These are phyloP conservation scores for Sphagnum contortum DNA, from an alignment of 225 moss, liverwort and hornwort genomes.

Conservation along the genomic window DNA sequence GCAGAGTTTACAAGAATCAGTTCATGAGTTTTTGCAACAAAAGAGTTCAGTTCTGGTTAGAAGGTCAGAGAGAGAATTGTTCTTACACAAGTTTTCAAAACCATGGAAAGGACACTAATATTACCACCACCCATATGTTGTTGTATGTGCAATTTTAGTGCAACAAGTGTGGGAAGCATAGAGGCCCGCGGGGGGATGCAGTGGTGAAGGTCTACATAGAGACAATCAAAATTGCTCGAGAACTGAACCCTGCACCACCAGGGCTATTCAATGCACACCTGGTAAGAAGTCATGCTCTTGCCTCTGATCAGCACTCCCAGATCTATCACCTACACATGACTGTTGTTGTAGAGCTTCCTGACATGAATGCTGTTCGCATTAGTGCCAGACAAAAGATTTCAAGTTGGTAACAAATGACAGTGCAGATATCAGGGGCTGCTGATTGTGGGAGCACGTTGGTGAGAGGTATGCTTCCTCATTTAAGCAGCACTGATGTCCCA, in stretches of 20 bases:
- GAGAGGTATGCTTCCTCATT: conserved; percentile 78
- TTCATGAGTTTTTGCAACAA: no score
- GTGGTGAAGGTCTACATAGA: conserved; percentile 98
- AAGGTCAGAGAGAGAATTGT: no score
- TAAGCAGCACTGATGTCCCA: conserved; percentile 46
- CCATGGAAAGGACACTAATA: no score
- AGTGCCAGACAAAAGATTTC: no score
- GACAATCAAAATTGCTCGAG: conserved; percentile 89
- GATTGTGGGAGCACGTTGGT: conserved; percentile 69
- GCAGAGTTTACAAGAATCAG: no score
- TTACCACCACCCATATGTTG: no score
- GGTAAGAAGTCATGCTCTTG: conserved; percentile 33
- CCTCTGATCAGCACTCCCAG: no score
- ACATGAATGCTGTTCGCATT: no score
- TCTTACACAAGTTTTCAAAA: no score
- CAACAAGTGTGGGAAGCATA: conserved; percentile 96
- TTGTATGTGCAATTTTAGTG: conserved; percentile 28
- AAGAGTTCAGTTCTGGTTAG: no score
- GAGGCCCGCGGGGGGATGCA: conserved; percentile 89
- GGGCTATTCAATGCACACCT: conserved; percentile 49
- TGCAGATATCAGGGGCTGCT: conserved; percentile 68
- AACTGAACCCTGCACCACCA: conserved; percentile 41
- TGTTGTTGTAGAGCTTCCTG: no score
- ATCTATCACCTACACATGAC: no score
- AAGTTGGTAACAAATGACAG: background rate